A percentile compares a stretch with the other conserved stretches of the same genome.
Conservation (phyloP, 1,284 basidiomycete species). For the Porodaedalea pini region DNA sequence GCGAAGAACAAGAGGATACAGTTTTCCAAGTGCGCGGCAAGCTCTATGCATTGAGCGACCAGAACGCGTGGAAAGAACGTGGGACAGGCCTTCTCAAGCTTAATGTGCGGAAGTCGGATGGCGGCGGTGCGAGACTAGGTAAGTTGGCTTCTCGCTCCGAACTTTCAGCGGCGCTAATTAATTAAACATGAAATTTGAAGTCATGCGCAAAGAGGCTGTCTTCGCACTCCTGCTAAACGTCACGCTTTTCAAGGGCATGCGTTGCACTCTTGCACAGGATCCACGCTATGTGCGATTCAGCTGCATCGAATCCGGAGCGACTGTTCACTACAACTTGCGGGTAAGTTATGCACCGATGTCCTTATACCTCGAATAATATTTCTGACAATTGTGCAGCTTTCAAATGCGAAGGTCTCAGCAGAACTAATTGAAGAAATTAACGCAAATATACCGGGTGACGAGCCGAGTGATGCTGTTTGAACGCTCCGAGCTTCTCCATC, state of each 20-base stretch:
- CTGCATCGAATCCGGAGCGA: slow-evolving; percentile 62
- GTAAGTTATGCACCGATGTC: slow-evolving; percentile 41
- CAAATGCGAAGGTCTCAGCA: slow-evolving; percentile 33
- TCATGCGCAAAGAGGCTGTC: slow-evolving; percentile 95
- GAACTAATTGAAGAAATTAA: slow-evolving; percentile 37
- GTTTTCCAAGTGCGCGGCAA: slow-evolving; percentile 84
- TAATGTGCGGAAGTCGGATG: slow-evolving; percentile 71
- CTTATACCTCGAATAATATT: background rate
- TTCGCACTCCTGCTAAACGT: slow-evolving; percentile 83
- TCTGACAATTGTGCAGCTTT: slow-evolving; percentile 27
- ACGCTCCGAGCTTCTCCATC: background rate
- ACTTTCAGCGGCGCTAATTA: background rate
- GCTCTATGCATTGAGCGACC: slow-evolving; percentile 69
- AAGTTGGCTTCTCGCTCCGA: slow-evolving; percentile 27
- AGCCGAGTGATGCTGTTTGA: slow-evolving; percentile 17
- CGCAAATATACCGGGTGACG: slow-evolving; percentile 31
- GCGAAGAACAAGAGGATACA: slow-evolving; percentile 90
- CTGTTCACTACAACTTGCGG: slow-evolving; percentile 73
- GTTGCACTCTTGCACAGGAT: slow-evolving; percentile 72
- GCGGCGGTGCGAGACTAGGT: slow-evolving; percentile 74
- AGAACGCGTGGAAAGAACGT: slow-evolving; percentile 81
- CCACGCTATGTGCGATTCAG: slow-evolving; percentile 78
- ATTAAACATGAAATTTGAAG: slow-evolving; percentile 37
- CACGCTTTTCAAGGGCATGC: slow-evolving; percentile 84
- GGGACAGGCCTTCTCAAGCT: slow-evolving; percentile 81